Conservation (phyloP, 352 stramenopile genomes). For the Phytophthora brassicae region DNA sequence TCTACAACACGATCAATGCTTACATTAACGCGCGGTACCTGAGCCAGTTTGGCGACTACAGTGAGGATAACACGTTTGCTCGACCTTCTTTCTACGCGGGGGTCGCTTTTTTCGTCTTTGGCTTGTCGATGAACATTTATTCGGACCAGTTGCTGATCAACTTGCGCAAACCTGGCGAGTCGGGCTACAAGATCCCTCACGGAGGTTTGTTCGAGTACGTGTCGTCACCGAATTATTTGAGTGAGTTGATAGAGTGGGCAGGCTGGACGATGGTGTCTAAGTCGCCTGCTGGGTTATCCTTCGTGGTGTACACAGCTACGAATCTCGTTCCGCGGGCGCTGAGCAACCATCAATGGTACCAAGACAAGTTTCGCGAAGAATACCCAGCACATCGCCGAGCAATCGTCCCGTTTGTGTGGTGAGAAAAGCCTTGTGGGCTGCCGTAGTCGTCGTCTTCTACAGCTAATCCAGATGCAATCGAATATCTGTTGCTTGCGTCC, state of each 20-base stretch:
- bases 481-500: too few species aligned
- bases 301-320: conserved; percentile 50
- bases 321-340: conserved; percentile 52
- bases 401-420: conserved; percentile 48
- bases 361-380: conserved; percentile 51
- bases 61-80: conserved; percentile 29
- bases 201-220: conserved; percentile 70
- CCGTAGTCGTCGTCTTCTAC: neutral
- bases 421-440: neutral
- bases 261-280: conserved; percentile 63
- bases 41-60: conserved; percentile 63
- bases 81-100: conserved; percentile 59
- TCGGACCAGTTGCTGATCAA: conserved; percentile 71
- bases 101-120: conserved; percentile 47
- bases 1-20: conserved; percentile 75
- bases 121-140: conserved; percentile 64
- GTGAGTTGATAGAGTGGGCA: conserved; percentile 73
- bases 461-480: neutral
- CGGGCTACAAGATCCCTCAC: conserved; percentile 56
- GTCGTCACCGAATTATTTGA: conserved; percentile 79
- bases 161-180: conserved; percentile 59
- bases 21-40: conserved; percentile 73
- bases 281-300: conserved; percentile 54
- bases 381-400: conserved; percentile 41
- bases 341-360: conserved; percentile 60